These are phyloP conservation scores for Massospora cicadina DNA, from an alignment of 371 early-diverging fungal species.

Conservation along the genomic window DNA sequence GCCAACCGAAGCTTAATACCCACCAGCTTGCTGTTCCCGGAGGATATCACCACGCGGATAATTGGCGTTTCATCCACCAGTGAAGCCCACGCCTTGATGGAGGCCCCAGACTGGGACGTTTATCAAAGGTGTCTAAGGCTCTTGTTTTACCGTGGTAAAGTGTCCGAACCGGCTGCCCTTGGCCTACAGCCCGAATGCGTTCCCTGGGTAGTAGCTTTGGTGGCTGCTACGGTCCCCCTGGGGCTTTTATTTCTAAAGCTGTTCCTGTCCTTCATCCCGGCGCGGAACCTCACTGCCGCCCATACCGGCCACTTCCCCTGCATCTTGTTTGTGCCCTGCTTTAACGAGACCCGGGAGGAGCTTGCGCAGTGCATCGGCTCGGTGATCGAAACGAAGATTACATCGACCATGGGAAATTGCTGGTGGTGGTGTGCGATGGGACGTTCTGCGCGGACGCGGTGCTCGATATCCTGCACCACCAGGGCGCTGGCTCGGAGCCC, in stretches of 20 bases:
- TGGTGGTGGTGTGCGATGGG: conserved; percentile 7
- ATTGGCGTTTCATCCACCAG: not conserved
- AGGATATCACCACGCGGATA: not conserved
- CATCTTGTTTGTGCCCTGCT: conserved; percentile 1
- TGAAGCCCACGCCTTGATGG: not conserved
- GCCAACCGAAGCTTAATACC: not conserved
- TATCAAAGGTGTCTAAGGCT: not conserved
- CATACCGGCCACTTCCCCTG: not conserved
- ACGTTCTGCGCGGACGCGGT: conserved; percentile 21
- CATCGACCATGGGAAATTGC: conserved; percentile 6
- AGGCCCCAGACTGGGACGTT: not conserved
- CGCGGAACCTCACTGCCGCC: not conserved
- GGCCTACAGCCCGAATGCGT: not conserved
- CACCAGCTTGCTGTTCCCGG: not conserved
- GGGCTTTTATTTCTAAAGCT: conserved; percentile 2
- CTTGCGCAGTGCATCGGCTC: not conserved
- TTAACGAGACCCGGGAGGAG: conserved; percentile 7
- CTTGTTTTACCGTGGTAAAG: not conserved
- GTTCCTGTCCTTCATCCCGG: not conserved
- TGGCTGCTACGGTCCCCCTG: not conserved
- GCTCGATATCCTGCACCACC: conserved; percentile 80
- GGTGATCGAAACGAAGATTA: not conserved
- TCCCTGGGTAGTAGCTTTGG: not conserved
- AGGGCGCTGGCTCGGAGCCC: conserved; percentile 35
- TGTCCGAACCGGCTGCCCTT: not conserved